Conservation (phyloP, 768 basidiomycete genomes). For the Russula foetens region DNA sequence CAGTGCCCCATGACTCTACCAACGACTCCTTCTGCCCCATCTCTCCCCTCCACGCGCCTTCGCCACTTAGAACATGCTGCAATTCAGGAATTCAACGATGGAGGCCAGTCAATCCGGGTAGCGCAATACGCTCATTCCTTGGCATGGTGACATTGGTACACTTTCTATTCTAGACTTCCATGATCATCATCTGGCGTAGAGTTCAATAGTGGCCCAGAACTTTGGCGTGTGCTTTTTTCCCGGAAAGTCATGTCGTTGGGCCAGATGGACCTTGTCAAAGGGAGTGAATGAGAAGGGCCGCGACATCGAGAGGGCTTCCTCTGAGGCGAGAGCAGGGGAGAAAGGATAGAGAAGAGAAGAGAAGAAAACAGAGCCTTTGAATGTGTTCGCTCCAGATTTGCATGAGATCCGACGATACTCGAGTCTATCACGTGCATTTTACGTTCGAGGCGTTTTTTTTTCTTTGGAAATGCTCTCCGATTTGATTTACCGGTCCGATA, state of each 20-base stretch:
- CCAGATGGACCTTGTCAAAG: constrained; percentile 2
- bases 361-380: too few relatives aligned
- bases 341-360: background rate
- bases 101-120: too few relatives aligned
- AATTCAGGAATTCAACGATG: too few relatives aligned
- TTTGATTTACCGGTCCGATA: constrained; percentile 10
- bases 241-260: background rate
- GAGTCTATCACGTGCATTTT: background rate
- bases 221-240: too few relatives aligned
- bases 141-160: background rate
- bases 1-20: background rate
- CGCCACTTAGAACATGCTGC: too few relatives aligned
- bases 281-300: constrained; percentile 7
- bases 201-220: too few relatives aligned
- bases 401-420: background rate
- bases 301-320: constrained; percentile 13
- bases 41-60: too few relatives aligned
- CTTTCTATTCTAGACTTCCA: background rate
- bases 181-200: too few relatives aligned
- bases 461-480: too few relatives aligned
- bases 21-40: too few relatives aligned
- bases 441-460: background rate
- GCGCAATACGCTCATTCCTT: background rate
- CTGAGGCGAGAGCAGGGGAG: background rate
- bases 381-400: background rate